Conservation (phyloP, 805 yeast species). For the Ogataea angusta region DNA sequence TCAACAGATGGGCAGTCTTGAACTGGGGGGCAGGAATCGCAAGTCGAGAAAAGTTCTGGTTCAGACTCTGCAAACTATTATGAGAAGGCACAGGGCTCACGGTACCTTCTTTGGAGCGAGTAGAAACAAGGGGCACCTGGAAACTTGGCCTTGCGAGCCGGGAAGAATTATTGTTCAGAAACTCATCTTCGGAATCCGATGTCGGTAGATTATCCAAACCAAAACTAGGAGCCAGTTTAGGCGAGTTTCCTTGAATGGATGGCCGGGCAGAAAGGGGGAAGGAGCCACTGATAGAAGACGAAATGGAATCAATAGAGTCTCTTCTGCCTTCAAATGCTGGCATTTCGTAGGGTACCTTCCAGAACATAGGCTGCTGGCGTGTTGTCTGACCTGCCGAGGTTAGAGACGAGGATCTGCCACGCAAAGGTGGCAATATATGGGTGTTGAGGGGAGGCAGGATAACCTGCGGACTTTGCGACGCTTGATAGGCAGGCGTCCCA, state of each 20-base stretch:
- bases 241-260: slow-evolving; percentile 15
- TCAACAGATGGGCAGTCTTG: slow-evolving; percentile 22
- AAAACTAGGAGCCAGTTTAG: slow-evolving; percentile 18
- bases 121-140: slow-evolving; percentile 23
- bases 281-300: slow-evolving; percentile 42
- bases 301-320: slow-evolving; percentile 47
- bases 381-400: slow-evolving; percentile 2
- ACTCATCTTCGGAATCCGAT: slow-evolving; percentile 36
- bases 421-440: slow-evolving; percentile 22
- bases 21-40: slow-evolving; percentile 20
- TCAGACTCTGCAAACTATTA: slow-evolving; percentile 23
- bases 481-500: neutral
- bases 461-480: slow-evolving; percentile 14
- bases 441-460: slow-evolving; percentile 27
- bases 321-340: slow-evolving; percentile 35
- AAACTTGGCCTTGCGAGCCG: slow-evolving; percentile 23
- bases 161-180: slow-evolving; percentile 22
- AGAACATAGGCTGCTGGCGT: slow-evolving; percentile 35
- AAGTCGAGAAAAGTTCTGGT: slow-evolving; percentile 20
- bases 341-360: slow-evolving; percentile 63
- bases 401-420: slow-evolving; percentile 23
- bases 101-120: slow-evolving; percentile 22
- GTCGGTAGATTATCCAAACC: slow-evolving; percentile 26
- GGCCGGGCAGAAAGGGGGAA: slow-evolving; percentile 20
- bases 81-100: slow-evolving; percentile 27